These are phyloP conservation scores for Aspergillus coremiiformis DNA, from an alignment of 495 filamentous ascomycete genomes.

Conservation along the genomic window DNA sequence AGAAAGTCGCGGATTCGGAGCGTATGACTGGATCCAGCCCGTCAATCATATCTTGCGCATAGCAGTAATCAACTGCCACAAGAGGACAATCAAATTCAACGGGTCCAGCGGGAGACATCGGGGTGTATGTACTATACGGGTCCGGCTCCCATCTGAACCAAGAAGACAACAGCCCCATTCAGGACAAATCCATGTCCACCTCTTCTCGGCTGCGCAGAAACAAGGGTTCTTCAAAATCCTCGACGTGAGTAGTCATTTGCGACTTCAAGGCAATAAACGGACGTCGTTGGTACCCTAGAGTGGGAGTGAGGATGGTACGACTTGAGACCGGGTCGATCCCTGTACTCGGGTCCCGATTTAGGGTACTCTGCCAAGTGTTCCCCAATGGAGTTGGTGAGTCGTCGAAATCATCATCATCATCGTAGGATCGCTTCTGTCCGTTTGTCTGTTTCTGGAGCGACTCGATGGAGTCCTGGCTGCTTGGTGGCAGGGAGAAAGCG, in stretches of 20 bases:
- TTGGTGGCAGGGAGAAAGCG: conserved; percentile 35
- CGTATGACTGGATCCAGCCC: neutral
- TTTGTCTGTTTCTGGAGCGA: conserved; percentile 9
- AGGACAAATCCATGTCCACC: conserved; percentile 30
- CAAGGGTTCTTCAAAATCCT: conserved; percentile 39
- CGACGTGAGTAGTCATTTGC: conserved; percentile 24
- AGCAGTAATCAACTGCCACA: too few species aligned
- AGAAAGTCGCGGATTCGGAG: neutral
- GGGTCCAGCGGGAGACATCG: too few species aligned
- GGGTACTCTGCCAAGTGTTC: neutral
- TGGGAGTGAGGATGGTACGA: conserved; percentile 32
- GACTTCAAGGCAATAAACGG: conserved; percentile 19
- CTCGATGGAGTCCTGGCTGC: conserved; percentile 37
- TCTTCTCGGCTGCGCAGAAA: conserved; percentile 39
- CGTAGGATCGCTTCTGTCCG: conserved; percentile 17
- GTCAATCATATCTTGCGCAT: too few species aligned
- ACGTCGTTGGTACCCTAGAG: conserved; percentile 25
- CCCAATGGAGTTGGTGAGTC: neutral
- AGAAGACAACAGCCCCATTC: neutral
- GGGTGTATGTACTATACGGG: too few species aligned
- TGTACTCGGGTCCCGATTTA: neutral
- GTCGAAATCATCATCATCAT: conserved; percentile 10
- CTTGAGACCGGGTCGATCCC: conserved; percentile 2
- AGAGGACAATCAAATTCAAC: too few species aligned
- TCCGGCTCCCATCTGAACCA: too few species aligned